Percentiles rank a stretch among this genome's conserved stretches.
These are phyloP conservation scores for Inosperma sp. DNA, from an alignment of 768 basidiomycete genomes.

Conservation along the genomic window DNA sequence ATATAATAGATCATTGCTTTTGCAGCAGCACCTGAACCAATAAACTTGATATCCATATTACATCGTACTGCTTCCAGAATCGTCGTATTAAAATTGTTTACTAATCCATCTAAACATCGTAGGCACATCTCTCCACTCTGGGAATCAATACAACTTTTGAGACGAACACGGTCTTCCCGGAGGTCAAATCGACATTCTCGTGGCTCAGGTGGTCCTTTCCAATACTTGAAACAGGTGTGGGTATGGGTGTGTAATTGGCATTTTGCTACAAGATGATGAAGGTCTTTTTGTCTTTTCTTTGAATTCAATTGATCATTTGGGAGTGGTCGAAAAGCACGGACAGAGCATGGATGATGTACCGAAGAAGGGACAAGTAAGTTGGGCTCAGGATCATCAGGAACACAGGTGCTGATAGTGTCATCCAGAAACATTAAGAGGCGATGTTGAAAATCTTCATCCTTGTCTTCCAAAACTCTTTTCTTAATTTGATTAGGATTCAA, in stretches of 20 bases:
- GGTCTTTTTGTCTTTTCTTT: constrained; percentile 15
- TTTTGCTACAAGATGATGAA: constrained; percentile 19
- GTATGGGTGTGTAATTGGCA: constrained; percentile 33
- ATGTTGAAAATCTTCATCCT: background rate
- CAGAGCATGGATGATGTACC: constrained; percentile 6
- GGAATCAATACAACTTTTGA: constrained; percentile 21
- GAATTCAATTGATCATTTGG: background rate
- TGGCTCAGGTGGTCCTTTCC: constrained; percentile 19
- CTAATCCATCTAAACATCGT: constrained; percentile 33
- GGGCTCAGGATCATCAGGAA: background rate
- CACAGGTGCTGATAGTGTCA: background rate
- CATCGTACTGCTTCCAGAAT: constrained; percentile 34
- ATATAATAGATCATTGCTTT: constrained; percentile 45
- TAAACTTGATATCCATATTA: constrained; percentile 48
- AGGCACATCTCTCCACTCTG: constrained; percentile 31
- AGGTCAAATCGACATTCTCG: constrained; percentile 31
- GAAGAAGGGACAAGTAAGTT: background rate
- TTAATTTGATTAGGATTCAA: constrained; percentile 24
- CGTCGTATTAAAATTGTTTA: constrained; percentile 41
- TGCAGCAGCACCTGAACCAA: constrained; percentile 36
- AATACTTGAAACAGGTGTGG: constrained; percentile 37
- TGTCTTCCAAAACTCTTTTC: constrained; percentile 1
- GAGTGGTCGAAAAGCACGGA: constrained; percentile 9
- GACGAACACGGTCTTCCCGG: constrained; percentile 15
- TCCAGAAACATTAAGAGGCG: constrained; percentile 7